These are phyloP conservation scores for Auricularia heimuer DNA, from an alignment of 768 basidiomycete genomes.

Conservation along the genomic window DNA sequence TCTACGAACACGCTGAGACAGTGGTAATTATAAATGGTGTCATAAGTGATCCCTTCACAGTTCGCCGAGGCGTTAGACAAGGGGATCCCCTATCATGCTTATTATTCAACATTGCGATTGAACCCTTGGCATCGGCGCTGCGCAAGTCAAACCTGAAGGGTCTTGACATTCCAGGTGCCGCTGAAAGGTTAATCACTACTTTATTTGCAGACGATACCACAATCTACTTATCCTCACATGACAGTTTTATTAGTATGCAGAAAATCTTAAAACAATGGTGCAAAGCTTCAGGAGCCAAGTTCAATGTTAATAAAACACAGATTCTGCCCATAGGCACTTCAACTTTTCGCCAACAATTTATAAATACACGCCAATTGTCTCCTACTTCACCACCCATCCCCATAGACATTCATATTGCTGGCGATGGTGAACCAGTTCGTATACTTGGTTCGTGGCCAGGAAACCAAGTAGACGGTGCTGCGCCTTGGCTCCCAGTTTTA, in stretches of 20 bases:
- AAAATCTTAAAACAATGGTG: constrained; percentile 31
- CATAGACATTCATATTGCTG: background rate
- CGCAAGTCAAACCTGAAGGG: too few relatives aligned
- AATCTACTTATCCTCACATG: constrained; percentile 22
- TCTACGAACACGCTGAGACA: constrained; percentile 24
- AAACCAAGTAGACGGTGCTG: background rate
- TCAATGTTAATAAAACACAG: constrained; percentile 33
- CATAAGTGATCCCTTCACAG: constrained; percentile 16
- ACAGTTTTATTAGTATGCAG: constrained; percentile 18
- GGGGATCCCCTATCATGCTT: too few relatives aligned
- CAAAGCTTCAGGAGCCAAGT: constrained; percentile 28
- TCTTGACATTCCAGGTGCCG: constrained; percentile 11
- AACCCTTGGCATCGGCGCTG: too few relatives aligned
- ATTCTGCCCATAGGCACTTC: constrained; percentile 20
- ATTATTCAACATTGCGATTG: too few relatives aligned
- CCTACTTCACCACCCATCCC: background rate
- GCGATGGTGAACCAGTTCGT: background rate
- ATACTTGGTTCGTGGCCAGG: background rate
- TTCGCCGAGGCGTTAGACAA: too few relatives aligned
- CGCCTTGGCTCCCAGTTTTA: background rate
- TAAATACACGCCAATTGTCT: background rate
- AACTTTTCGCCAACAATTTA: background rate
- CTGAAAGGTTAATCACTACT: constrained; percentile 7
- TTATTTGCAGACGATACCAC: constrained; percentile 35
- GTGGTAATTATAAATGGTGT: constrained; percentile 24